Base-by-base conservation (phyloP, 352 stramenopile species). In the Globisporangium middletonii region DNA sequence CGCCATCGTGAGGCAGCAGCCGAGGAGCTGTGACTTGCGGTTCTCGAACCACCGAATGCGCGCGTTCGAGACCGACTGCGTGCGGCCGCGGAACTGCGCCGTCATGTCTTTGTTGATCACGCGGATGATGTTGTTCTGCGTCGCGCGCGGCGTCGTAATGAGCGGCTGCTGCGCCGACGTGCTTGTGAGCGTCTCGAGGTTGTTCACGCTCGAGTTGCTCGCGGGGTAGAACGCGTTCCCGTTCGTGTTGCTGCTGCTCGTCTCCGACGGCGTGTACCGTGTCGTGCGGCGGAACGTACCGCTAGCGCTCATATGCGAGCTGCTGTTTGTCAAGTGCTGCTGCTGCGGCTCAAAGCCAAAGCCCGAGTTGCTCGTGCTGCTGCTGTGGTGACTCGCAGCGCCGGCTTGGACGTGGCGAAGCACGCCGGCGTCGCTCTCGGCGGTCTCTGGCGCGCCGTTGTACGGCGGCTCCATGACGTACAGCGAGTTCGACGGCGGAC, bases 91-190 rank as follows among this genome's bases (percentile, higher is more conserved):
- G 65, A 95, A 95, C 62, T 95, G 81, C 46, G 83, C 63, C 42
- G 83, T 90, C 81, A 95, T 91, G 59, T 95, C 85, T 66, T 95
- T 95, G 72, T 95, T 89, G 63, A 95, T 95, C 16, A 95, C 85
- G 47, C 85, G 85, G 50, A 95, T 91, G 60, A 90, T 80, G 58
- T 88, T 91, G 65, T 89, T 83, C 50, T 82, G 70, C 55, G 67
- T 72, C 9, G 64, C 71, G 19, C 75, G 70, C 50, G 72, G 81
- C 11, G 79, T 85, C 41, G 75, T 79, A 30, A 87, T 83, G 27
- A 83, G 67, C 46, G 79, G 79, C 57, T 88, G 79, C 57, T 88
- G 79, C 61, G 79, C 68, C 18, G 77, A 77, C 9, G 77, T 67
- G 54, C 74, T 89, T 45, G 74, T 70, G 52, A 63, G 69, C 12